Evolutionary conservation across 345 rosid species (phyloP).

Genomic region (Brassica rapa): DNA sequence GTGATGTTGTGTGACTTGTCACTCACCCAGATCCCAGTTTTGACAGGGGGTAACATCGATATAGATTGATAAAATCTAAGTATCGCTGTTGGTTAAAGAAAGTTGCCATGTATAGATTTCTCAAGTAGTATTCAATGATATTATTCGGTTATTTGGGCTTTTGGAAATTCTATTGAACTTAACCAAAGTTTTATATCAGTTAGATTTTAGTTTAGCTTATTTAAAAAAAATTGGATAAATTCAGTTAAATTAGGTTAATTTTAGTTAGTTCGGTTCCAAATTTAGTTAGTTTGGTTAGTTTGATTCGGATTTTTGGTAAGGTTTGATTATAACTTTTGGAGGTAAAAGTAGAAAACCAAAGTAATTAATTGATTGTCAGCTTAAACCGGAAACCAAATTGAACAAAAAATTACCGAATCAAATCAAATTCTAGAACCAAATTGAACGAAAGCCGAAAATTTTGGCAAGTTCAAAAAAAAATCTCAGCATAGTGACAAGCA

Average conservation of each 20-base stretch:
- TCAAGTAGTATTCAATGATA: neutral
- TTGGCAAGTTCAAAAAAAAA: neutral
- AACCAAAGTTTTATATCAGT: neutral
- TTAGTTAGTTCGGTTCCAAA: neutral
- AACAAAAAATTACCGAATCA: neutral
- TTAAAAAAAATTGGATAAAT: no score
- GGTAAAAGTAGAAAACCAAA: neutral
- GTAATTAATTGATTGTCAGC: neutral
- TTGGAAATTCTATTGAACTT: neutral
- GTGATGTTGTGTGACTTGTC: constrained; percentile 5
- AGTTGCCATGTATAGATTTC: neutral
- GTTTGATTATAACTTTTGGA: no score
- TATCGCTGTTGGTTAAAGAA: constrained; percentile 21
- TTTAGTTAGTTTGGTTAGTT: neutral
- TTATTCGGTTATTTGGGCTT: neutral
- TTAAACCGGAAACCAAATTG: neutral
- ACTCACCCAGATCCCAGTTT: constrained; percentile 12
- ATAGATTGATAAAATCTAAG: constrained; percentile 17
- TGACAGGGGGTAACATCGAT: constrained; percentile 12
- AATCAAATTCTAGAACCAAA: no score
- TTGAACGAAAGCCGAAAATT: neutral
- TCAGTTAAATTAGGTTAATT: no score
- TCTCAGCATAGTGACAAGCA: neutral
- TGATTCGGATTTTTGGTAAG: neutral
- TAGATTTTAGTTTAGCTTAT: neutral